Evolutionary conservation across 495 filamentous ascomycete species (phyloP).

Genomic region (Pseudotulostoma volvatum): DNA sequence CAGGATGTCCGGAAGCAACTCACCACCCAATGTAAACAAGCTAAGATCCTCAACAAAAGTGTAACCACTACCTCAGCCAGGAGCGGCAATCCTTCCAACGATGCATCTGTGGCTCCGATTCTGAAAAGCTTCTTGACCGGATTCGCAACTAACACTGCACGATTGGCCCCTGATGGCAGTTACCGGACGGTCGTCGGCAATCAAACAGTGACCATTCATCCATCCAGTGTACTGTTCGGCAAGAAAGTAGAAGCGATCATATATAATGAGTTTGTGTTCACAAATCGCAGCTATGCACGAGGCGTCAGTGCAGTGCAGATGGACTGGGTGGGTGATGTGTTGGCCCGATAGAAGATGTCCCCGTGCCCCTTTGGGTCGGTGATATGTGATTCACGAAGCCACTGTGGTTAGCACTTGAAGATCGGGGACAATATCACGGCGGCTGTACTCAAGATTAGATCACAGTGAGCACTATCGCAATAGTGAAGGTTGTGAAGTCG

Average conservation of each 20-base stretch:
- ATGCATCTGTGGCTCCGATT: constrained; percentile 32
- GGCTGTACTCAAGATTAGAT: too few relatives aligned
- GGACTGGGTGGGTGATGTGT: constrained; percentile 64
- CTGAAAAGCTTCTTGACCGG: constrained; percentile 70
- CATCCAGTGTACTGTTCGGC: constrained; percentile 69
- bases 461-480: too few relatives aligned
- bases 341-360: constrained; percentile 17
- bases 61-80: constrained; percentile 3
- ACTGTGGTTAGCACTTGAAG: too few relatives aligned
- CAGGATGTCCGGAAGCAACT: constrained; percentile 82
- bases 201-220: constrained; percentile 79
- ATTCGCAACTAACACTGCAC: constrained; percentile 68
- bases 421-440: too few relatives aligned
- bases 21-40: constrained; percentile 40
- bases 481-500: too few relatives aligned
- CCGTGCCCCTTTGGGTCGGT: not conserved
- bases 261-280: constrained; percentile 93
- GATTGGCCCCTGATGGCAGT: constrained; percentile 65
- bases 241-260: constrained; percentile 86
- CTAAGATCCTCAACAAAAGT: constrained; percentile 20
- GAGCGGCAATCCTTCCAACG: constrained; percentile 7
- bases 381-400: too few relatives aligned
- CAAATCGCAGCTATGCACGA: constrained; percentile 77
- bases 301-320: constrained; percentile 77
- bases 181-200: constrained; percentile 75